A percentile compares a stretch with the other conserved stretches of the same genome.
phyloP scores from a whole-genome alignment of 2,329 filamentous ascomycete genomes.

The Botryotinia calthae region DNA sequence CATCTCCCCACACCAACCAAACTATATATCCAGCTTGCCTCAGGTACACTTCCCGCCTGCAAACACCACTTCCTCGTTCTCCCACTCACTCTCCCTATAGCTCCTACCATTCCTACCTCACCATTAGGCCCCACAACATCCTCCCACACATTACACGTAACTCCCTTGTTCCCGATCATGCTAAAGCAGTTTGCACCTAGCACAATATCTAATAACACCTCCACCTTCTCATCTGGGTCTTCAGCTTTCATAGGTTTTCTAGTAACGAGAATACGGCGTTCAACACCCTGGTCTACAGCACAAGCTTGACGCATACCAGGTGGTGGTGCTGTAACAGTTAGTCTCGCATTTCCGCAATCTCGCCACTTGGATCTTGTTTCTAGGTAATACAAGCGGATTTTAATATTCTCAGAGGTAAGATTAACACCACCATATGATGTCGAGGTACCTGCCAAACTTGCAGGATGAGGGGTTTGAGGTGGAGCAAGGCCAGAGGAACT shows the following conservation, averaged over 20 bases:
- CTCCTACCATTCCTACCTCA: slow-evolving; percentile 29
- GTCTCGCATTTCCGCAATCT: slow-evolving; percentile 78
- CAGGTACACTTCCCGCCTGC: slow-evolving; percentile 28
- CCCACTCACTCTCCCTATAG: slow-evolving; percentile 32
- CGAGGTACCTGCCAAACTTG: slow-evolving; percentile 30
- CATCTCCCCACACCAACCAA: slow-evolving; percentile 20
- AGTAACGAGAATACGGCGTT: slow-evolving; percentile 86
- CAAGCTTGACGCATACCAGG: slow-evolving; percentile 58
- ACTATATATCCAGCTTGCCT: slow-evolving; percentile 36
- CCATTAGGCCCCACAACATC: slow-evolving; percentile 35
- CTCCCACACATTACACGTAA: slow-evolving; percentile 34
- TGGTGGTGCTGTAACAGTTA: slow-evolving; percentile 79
- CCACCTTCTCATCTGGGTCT: slow-evolving; percentile 19
- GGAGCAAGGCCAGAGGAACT: slow-evolving; percentile 43
- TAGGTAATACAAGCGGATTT: slow-evolving; percentile 81
- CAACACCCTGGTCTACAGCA: slow-evolving; percentile 61
- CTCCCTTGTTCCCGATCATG: slow-evolving; percentile 30
- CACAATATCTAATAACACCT: slow-evolving; percentile 29
- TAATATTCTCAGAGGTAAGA: slow-evolving; percentile 73
- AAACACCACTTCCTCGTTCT: slow-evolving; percentile 35
- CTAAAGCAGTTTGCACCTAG: slow-evolving; percentile 31
- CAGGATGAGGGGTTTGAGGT: slow-evolving; percentile 30
- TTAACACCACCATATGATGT: slow-evolving; percentile 47
- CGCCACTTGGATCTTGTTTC: slow-evolving; percentile 80
- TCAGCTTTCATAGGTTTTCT: slow-evolving; percentile 41